Percentiles rank a stretch among this genome's conserved stretches.
These are phyloP conservation scores for Fraxinus baroniana DNA, from an alignment of 305 asterid species.

Conservation along the genomic window DNA sequence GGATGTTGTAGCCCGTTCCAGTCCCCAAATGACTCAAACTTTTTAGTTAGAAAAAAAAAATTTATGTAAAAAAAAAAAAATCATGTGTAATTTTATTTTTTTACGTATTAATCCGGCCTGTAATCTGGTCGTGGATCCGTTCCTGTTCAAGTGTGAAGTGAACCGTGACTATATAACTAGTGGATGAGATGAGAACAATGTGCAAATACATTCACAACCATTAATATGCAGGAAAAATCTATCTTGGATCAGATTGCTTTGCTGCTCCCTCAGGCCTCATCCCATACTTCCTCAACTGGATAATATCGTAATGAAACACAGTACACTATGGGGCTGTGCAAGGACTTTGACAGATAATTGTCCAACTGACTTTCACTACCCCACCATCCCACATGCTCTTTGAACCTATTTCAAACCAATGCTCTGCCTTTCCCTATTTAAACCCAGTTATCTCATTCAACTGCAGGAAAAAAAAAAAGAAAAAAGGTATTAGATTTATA, in stretches of 20 bases:
- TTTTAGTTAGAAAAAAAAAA: too few relatives aligned
- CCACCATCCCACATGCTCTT: constrained; percentile 61
- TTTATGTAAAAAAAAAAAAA: too few relatives aligned
- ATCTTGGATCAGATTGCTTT: neutral
- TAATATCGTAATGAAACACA: neutral
- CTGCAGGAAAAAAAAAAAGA: neutral
- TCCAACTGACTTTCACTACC: constrained; percentile 35
- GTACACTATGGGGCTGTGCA: neutral
- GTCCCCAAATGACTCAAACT: too few relatives aligned
- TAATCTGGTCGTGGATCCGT: too few relatives aligned
- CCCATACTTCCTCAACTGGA: neutral
- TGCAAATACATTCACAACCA: neutral
- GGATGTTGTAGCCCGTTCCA: too few relatives aligned
- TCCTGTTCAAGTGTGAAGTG: neutral
- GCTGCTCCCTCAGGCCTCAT: neutral
- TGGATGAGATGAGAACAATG: neutral
- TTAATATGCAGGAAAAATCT: neutral
- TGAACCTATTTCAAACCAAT: constrained; percentile 28
- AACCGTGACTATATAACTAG: neutral
- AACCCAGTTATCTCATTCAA: constrained; percentile 37
- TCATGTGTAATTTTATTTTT: too few relatives aligned
- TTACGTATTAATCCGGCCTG: too few relatives aligned
- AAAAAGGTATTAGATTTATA: neutral
- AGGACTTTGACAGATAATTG: neutral
- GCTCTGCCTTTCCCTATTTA: constrained; percentile 37